Evolutionary conservation across 257 asterid genomes (phyloP).

Genomic region (Thymus quinquecostatus): DNA sequence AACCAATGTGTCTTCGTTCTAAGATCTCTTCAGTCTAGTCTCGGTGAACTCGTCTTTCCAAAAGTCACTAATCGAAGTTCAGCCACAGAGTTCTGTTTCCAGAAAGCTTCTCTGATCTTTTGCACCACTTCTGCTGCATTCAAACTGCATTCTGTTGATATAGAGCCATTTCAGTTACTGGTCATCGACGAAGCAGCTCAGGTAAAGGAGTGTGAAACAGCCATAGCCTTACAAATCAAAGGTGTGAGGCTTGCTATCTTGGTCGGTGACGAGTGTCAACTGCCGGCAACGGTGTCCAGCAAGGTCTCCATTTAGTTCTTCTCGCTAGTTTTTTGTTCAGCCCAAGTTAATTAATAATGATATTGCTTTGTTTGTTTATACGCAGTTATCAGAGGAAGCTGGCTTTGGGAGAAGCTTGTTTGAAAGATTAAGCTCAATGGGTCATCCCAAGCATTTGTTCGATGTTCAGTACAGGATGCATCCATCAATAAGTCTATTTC

Average conservation of each 20-base stretch:
- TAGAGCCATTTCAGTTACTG: conserved; percentile 45
- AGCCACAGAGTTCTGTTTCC: conserved; percentile 41
- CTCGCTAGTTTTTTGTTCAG: not conserved
- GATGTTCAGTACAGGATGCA: conserved; percentile 67
- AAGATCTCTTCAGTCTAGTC: conserved; percentile 36
- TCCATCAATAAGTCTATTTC: conserved; percentile 55
- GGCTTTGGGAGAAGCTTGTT: conserved; percentile 69
- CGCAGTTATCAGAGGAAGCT: conserved; percentile 39
- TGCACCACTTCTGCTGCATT: conserved; percentile 60
- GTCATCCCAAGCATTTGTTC: conserved; percentile 52
- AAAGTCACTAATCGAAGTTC: not conserved
- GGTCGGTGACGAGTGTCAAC: conserved; percentile 61
- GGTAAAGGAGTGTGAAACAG: conserved; percentile 60
- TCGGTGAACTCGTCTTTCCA: conserved; percentile 43
- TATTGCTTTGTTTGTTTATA: not conserved
- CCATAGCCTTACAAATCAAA: conserved; percentile 51
- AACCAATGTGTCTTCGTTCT: conserved; percentile 35
- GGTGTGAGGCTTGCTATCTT: conserved; percentile 50
- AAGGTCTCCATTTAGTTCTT: conserved; percentile 35
- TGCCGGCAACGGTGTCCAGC: conserved; percentile 56
- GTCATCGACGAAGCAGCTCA: conserved; percentile 72
- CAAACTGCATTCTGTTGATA: conserved; percentile 37
- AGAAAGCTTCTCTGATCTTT: conserved; percentile 49
- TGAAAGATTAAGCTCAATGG: conserved; percentile 55
- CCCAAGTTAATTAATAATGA: not conserved